A percentile compares a stretch with the other conserved stretches of the same genome.
phyloP scores from a whole-genome alignment of 2,329 filamentous ascomycete species.

The Paecilomyces variotii region DNA sequence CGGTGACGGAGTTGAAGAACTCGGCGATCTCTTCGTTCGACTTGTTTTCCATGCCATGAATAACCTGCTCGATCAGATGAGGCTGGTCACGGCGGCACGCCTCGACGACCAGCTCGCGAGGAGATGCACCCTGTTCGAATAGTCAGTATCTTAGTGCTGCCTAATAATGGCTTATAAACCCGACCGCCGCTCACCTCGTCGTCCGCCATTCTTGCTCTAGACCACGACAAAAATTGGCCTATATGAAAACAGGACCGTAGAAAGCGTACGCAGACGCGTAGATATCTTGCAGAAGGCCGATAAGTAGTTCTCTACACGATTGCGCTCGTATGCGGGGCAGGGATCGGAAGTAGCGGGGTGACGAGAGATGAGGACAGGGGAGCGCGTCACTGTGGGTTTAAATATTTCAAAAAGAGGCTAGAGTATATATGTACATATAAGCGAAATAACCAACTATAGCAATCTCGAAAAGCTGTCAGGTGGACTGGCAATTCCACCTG shows the following conservation, averaged over 20 bases:
- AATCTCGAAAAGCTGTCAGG: neutral
- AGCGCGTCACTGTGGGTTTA: neutral
- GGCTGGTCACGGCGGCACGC: conserved; percentile 90
- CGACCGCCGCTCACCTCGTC: conserved; percentile 28
- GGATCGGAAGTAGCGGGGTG: neutral
- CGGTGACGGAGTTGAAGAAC: conserved; percentile 77
- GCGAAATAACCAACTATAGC: neutral
- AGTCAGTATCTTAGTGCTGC: neutral
- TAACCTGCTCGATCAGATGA: conserved; percentile 69
- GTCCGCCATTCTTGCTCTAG: conserved; percentile 30
- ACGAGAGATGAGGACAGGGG: neutral
- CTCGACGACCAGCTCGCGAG: conserved; percentile 79
- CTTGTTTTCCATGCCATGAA: conserved; percentile 54
- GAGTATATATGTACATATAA: neutral
- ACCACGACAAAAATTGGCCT: neutral
- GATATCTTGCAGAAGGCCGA: neutral
- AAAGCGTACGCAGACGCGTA: neutral
- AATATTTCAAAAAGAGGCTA: neutral
- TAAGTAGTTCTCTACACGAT: neutral
- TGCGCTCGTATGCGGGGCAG: neutral
- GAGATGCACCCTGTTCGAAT: conserved; percentile 63
- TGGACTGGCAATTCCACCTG: conserved; percentile 1
- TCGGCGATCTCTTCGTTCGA: conserved; percentile 56
- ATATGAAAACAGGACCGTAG: neutral
- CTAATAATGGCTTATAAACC: neutral